Evolutionary conservation across 257 asterid genomes (phyloP).

Genomic region (Jacaranda mimosifolia): DNA sequence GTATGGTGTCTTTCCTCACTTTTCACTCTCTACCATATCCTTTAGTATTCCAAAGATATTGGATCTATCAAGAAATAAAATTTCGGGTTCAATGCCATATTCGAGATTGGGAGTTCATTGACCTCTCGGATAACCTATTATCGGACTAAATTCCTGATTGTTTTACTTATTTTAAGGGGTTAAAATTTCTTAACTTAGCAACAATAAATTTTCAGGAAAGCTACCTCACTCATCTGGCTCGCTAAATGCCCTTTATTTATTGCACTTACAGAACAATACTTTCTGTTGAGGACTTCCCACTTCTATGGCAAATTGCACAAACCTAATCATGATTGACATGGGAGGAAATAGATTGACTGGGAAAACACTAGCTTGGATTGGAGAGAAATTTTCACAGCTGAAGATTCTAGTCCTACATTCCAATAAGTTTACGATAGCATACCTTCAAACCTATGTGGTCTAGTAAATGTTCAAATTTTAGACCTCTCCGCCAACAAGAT

Average conservation of each 20-base stretch:
- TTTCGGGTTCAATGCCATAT: conserved; percentile 1
- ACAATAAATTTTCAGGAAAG: conserved; percentile 24
- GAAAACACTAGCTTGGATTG: conserved; percentile 26
- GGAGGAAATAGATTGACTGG: conserved; percentile 26
- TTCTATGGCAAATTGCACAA: conserved; percentile 25
- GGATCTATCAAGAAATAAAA: neutral
- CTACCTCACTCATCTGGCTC: conserved; percentile 3
- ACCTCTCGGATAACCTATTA: neutral
- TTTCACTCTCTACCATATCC: neutral
- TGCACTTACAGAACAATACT: conserved; percentile 27
- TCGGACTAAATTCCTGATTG: neutral
- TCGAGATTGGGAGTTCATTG: neutral
- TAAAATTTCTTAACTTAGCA: neutral
- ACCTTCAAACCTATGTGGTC: conserved; percentile 20
- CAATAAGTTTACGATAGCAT: conserved; percentile 10
- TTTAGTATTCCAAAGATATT: neutral
- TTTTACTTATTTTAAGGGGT: neutral
- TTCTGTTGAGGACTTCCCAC: conserved; percentile 30
- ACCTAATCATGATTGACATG: neutral
- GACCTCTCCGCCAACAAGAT: conserved; percentile 38
- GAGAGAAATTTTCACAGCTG: neutral
- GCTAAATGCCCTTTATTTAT: neutral
- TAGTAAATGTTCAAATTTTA: conserved; percentile 23
- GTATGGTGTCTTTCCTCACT: conserved; percentile 18
- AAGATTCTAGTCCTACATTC: neutral